Percentiles rank a stretch among this genome's conserved stretches.
phyloP scores from a whole-genome alignment of 805 yeast species.

The Hyphopichia homilentoma region DNA sequence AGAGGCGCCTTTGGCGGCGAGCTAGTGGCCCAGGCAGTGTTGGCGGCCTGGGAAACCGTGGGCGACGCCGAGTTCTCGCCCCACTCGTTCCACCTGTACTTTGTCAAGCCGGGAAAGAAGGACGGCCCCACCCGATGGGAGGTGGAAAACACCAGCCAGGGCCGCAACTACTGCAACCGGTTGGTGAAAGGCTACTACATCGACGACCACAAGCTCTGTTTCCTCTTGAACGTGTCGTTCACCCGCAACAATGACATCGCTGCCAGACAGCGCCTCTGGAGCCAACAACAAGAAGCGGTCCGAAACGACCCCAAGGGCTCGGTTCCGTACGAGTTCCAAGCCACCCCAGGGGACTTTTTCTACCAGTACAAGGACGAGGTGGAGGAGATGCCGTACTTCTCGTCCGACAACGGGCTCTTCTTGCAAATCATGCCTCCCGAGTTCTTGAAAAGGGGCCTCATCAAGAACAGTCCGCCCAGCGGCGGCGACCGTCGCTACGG shows the following conservation, averaged over 20 bases:
- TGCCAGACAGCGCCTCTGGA: background rate
- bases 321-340: conserved; percentile 18
- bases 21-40: conserved; percentile 19
- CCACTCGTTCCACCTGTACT: conserved; percentile 25
- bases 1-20: conserved; percentile 31
- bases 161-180: conserved; percentile 22
- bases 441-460: conserved; percentile 9
- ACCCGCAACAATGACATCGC: conserved; percentile 16
- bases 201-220: conserved; percentile 16
- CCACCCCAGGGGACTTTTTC: conserved; percentile 15
- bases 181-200: conserved; percentile 20
- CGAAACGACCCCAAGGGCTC: conserved; percentile 1
- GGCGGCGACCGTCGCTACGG: conserved; percentile 23
- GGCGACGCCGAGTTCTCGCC: conserved; percentile 18
- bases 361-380: conserved; percentile 13
- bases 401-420: conserved; percentile 27
- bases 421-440: conserved; percentile 25
- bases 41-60: conserved; percentile 26
- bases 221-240: conserved; percentile 18
- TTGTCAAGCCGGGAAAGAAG: conserved; percentile 21
- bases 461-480: too few species aligned
- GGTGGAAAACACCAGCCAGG: conserved; percentile 17
- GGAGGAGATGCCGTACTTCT: conserved; percentile 12
- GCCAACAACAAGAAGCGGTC: background rate
- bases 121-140: conserved; percentile 22